Evolutionary conservation across 169 alveolate genomes (phyloP).

Genomic region (Eimeria acervulina): DNA sequence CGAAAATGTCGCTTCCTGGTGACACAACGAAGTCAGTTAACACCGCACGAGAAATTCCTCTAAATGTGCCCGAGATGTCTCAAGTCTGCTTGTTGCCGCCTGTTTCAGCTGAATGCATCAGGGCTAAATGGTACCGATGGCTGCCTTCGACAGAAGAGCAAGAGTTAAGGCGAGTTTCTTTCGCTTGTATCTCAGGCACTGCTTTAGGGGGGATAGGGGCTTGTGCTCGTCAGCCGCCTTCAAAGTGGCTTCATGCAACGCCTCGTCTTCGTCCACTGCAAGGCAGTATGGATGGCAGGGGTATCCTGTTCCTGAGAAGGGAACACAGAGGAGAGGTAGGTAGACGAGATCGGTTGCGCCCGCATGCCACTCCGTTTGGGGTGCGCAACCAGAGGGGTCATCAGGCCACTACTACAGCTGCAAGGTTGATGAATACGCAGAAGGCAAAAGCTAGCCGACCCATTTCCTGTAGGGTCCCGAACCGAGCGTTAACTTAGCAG

Average conservation of each 20-base stretch:
- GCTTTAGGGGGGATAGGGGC: conserved; percentile 36
- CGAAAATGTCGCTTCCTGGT: conserved; percentile 76
- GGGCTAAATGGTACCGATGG: conserved; percentile 48
- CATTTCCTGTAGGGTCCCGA: not conserved
- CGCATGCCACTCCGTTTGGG: not conserved
- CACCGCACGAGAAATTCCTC: not conserved
- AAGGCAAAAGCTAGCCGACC: not conserved
- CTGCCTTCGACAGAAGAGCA: conserved; percentile 68
- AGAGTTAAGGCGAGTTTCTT: conserved; percentile 55
- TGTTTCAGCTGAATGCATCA: conserved; percentile 14
- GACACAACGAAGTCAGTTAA: not conserved
- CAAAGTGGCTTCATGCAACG: not conserved
- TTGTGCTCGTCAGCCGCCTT: conserved; percentile 41
- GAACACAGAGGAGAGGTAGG: not conserved
- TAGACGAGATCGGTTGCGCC: not conserved
- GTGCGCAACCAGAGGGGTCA: not conserved
- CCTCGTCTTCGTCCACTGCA: conserved; percentile 72
- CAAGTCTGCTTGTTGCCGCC: conserved; percentile 22
- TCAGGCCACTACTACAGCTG: not conserved
- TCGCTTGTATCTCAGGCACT: conserved; percentile 61
- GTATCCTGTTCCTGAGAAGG: conserved; percentile 75
- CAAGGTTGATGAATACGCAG: not conserved
- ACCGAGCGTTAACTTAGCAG: not conserved
- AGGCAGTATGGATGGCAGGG: conserved; percentile 75
- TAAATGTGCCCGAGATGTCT: not conserved